These are phyloP conservation scores for Cutaneotrichosporon curvatum DNA, from an alignment of 1,284 basidiomycete genomes.

Conservation along the genomic window DNA sequence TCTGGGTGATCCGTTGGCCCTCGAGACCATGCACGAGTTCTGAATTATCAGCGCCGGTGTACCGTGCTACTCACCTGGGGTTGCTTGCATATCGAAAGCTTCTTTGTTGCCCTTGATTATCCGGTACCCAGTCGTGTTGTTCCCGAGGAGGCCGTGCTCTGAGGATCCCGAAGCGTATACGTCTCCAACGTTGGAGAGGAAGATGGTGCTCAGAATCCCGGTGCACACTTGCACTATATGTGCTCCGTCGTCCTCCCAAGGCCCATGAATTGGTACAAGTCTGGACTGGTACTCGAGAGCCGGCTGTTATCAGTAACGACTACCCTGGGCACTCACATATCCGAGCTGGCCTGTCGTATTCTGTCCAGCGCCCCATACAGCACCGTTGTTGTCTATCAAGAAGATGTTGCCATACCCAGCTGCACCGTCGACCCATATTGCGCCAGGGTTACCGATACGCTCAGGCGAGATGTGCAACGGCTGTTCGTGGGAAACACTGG, in stretches of 20 bases:
- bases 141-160: conserved; percentile 89
- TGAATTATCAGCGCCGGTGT: conserved; percentile 30
- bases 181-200: conserved; percentile 72
- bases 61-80: conserved; percentile 56
- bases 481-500: conserved; percentile 59
- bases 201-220: conserved; percentile 73
- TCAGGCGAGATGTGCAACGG: conserved; percentile 58
- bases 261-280: conserved; percentile 30
- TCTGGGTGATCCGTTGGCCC: conserved; percentile 66
- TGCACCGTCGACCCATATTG: conserved; percentile 70
- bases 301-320: conserved; percentile 13
- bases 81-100: conserved; percentile 68
- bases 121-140: conserved; percentile 65
- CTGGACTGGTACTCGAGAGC: conserved; percentile 14
- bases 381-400: conserved; percentile 71
- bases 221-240: conserved; percentile 53
- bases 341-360: conserved; percentile 70
- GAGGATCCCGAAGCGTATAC: conserved; percentile 84
- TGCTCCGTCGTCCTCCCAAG: conserved; percentile 32
- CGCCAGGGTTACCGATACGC: conserved; percentile 57
- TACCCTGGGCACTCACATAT: conserved; percentile 19
- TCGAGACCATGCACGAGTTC: conserved; percentile 65
- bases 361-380: conserved; percentile 73
- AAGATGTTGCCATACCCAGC: conserved; percentile 75
- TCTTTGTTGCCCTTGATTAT: conserved; percentile 76